Evolutionary conservation across 2,329 filamentous ascomycete genomes (phyloP).

Genomic region (Colletotrichum neosansevieriae): DNA sequence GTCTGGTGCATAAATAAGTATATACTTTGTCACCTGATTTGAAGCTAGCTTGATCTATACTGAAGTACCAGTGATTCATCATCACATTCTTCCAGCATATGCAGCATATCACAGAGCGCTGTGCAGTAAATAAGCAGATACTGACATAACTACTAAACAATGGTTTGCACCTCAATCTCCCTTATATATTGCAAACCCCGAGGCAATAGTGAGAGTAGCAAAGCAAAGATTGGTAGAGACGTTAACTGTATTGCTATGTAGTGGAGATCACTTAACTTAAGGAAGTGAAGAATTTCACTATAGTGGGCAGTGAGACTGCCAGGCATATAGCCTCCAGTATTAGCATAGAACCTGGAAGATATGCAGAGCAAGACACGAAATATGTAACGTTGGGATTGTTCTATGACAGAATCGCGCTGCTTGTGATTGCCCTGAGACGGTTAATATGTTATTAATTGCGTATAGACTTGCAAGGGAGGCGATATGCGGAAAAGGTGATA

Average conservation of each 20-base stretch:
- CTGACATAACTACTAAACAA: not conserved
- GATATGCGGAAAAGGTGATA: not conserved
- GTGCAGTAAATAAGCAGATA: not conserved
- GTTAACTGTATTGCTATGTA: not conserved
- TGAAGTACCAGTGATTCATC: not conserved
- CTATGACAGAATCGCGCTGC: not conserved
- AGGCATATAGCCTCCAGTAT: not conserved
- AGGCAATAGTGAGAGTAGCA: not conserved
- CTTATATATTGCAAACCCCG: not conserved
- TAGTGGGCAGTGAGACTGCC: not conserved
- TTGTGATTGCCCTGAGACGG: not conserved
- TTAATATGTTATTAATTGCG: not conserved
- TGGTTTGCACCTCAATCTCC: not conserved
- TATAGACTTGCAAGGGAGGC: not conserved
- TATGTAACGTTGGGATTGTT: not conserved
- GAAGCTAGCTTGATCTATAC: not conserved
- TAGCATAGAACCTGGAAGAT: not conserved
- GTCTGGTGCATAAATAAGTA: not conserved
- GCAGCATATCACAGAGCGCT: not conserved
- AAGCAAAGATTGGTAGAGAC: not conserved
- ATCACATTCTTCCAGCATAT: not conserved
- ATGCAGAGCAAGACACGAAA: not conserved
- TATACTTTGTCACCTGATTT: not conserved
- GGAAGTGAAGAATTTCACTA: not conserved
- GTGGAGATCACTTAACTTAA: not conserved